Evolutionary conservation across 495 filamentous ascomycete species (phyloP).

Genomic region (Lepidopterella palustris): DNA sequence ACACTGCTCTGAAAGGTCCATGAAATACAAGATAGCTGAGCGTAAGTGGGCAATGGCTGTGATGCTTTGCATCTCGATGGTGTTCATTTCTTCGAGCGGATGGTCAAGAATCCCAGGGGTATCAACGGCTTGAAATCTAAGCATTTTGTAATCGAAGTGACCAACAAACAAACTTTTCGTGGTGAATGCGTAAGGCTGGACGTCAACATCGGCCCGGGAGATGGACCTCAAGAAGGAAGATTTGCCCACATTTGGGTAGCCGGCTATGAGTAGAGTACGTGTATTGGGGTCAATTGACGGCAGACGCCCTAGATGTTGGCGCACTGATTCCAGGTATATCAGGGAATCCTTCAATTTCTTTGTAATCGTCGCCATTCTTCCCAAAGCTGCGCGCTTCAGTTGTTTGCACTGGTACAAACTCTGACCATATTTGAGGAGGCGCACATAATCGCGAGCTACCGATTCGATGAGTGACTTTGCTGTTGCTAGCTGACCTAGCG

Average conservation of each 20-base stretch:
- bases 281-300: conserved; percentile 98
- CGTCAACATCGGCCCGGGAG: conserved; percentile 91
- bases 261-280: conserved; percentile 87
- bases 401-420: conserved; percentile 94
- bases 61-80: conserved; percentile 98
- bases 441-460: conserved; percentile 88
- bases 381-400: conserved; percentile 80
- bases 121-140: conserved; percentile 85
- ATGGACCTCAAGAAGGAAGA: conserved; percentile 88
- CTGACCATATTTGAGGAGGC: conserved; percentile 91
- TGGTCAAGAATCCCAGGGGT: conserved; percentile 95
- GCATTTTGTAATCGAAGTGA: conserved; percentile 98
- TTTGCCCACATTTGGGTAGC: conserved; percentile 97
- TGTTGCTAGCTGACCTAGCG: conserved; percentile 89
- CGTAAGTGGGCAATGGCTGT: conserved; percentile 95
- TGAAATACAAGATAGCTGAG: conserved; percentile 93
- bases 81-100: conserved; percentile 99
- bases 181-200: conserved; percentile 98
- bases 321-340: conserved; percentile 92
- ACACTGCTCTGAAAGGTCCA: conserved; percentile 96
- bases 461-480: conserved; percentile 96
- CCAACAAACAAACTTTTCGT: conserved; percentile 97
- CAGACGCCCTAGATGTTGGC: conserved; percentile 93
- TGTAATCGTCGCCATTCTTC: conserved; percentile 94
- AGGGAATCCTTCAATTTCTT: conserved; percentile 89